Base-by-base conservation (phyloP, 2,329 filamentous ascomycete genomes). In the Clarireedia sp. region DNA sequence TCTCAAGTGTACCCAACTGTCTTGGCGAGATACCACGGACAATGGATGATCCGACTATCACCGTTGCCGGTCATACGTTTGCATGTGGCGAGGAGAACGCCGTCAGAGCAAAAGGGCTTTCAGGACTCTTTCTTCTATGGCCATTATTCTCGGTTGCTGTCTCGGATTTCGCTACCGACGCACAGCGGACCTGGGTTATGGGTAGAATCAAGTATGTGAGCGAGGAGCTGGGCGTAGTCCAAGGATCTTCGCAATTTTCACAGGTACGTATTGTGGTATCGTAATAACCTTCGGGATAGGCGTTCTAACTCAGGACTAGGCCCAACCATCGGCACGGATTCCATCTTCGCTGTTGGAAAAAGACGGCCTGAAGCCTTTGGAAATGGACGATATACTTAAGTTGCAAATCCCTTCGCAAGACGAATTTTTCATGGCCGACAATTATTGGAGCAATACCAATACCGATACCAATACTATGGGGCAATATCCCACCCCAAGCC, bases 1-100 rank as follows among this genome's bases (percentile, higher is more conserved):
- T 84, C 54, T 78, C 81, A 1, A 79, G 77, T 6, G 76, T 83
- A 17, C 81, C 81, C 2, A 84, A 78, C 62, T 76, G 81, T 61
- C 72, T 85, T 4, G 79, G 80, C 73, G 73, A 55, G 70, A 72
- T 57, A 72, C 67, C 51, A 37, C 60, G 33, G 38, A 17, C 52
- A 9, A 54, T 54, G 38, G 45, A 50, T 36, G 50, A 43, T 6
- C 24, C 38, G 40, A 23, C 16, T 8, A 24, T 29, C 37, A 51
- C 14, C 2, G 62, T 62, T 53, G 49, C 52, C 5, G 59, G 58
- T 24, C 81, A 79, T 61, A 74, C 70, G 2, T 80, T 77, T 60
- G 79, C 78, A 16, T 72, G 79, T 29, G 78, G 81, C 37, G 70
- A 75, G 40, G 69, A 69, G n/a, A 58, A 57, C 14, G 37, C 38